These are phyloP conservation scores for Thielaviopsis populi DNA, from an alignment of 2,329 filamentous ascomycete species.

Conservation along the genomic window DNA sequence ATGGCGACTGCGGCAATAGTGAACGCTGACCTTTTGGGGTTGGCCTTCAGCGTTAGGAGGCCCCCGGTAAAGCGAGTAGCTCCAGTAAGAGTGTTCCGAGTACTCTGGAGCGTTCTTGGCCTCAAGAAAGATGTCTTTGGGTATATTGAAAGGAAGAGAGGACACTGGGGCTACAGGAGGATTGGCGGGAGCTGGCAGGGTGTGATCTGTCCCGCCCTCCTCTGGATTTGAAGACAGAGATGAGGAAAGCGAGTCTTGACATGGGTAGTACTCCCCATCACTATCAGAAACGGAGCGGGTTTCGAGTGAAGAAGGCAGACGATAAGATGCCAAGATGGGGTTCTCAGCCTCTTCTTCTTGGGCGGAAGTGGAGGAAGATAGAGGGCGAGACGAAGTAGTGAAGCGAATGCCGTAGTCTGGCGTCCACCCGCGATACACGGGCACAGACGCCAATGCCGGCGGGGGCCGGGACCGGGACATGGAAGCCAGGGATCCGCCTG, in stretches of 20 bases:
- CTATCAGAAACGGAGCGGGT: background rate
- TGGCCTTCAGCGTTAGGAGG: constrained; percentile 26
- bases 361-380: background rate
- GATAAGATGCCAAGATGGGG: background rate
- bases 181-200: constrained; percentile 17
- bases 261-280: background rate
- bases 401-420: constrained; percentile 11
- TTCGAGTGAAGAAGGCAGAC: background rate
- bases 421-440: constrained; percentile 1
- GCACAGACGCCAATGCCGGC: background rate
- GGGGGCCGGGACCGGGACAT: background rate
- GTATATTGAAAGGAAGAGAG: constrained; percentile 33
- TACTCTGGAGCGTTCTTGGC: constrained; percentile 34
- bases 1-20: constrained; percentile 59
- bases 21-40: constrained; percentile 45
- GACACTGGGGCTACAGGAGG: constrained; percentile 25
- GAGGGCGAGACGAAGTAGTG: background rate
- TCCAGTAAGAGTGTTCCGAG: constrained; percentile 46
- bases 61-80: constrained; percentile 50
- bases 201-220: background rate
- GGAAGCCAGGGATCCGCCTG: too few relatives aligned
- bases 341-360: background rate
- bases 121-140: constrained; percentile 30
- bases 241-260: background rate
- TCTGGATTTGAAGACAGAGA: background rate